Base-by-base conservation (phyloP, 306 rosid species). In the Herpetospermum pedunculosum region DNA sequence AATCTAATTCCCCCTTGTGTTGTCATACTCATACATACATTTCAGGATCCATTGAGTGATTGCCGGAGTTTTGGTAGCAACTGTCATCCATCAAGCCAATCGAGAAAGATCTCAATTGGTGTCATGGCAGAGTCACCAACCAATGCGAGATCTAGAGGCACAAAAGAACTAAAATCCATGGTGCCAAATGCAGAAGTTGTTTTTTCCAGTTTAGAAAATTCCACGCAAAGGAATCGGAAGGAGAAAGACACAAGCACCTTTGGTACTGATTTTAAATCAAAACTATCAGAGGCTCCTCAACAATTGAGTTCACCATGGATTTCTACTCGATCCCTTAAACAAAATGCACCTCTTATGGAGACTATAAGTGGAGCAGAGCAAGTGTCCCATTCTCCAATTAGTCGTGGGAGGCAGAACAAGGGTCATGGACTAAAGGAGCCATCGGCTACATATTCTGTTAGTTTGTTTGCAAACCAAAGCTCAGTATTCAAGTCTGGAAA, bases 31-130 rank as follows among this genome's bases (percentile, higher is more conserved):
- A 50, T 53, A 32, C 44, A 6, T 44, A 25, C 59, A 19, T 82
- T 84, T 72, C 89, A 94, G 99, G 92, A 77, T 67, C 87, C 32
- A 77, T 54, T 55, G 28, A 85, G 87, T 65, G 87, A 83, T 37
- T 68, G 84, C 78, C 79, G 89, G 81, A 89, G 92, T 82, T 84
- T 84, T 46, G 88, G 91, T 67, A 86, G 91, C 87, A 85, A 81
- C 60, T 77, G 80, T 72, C 78, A 74, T 73, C 91, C 85, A 4
- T 86, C 88, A 59, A 87, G 90, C 85, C 96, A 89, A 80, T 83
- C 92, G 40, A 87, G 99, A 84, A 94, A 94, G 87, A 86, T 94
- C 65, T 94, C 99, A 19, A 83, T 89, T 37, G 99, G 99, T 83
- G 75, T 94, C 77, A 63, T 91, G 88, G 92, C 59, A 29, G 94